These are phyloP conservation scores for Carex littledalei DNA, from an alignment of 176 grass and related monocot genomes.

Conservation along the genomic window DNA sequence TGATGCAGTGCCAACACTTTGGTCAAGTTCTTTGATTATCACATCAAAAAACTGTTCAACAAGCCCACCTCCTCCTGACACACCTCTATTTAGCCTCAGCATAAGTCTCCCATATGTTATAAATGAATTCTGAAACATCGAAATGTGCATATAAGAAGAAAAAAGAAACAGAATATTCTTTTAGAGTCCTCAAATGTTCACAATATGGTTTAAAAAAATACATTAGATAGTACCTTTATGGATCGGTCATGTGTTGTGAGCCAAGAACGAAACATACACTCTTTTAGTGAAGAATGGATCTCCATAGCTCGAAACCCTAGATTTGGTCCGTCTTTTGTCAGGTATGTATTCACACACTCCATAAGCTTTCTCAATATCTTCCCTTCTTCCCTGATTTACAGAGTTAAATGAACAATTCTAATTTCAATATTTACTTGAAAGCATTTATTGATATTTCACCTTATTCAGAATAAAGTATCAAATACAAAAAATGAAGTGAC, in stretches of 20 bases:
- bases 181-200: neutral
- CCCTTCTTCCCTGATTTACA: constrained; percentile 55
- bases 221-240: constrained; percentile 48
- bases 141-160: constrained; percentile 16
- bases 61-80: constrained; percentile 38
- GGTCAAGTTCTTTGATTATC: constrained; percentile 67
- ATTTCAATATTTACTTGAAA: neutral
- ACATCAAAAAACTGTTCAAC: constrained; percentile 72
- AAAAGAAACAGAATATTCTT: constrained; percentile 16
- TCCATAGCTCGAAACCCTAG: constrained; percentile 65
- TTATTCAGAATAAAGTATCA: neutral
- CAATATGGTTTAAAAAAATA: neutral
- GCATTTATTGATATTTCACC: constrained; percentile 12
- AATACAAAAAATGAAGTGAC: constrained; percentile 1
- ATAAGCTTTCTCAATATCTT: constrained; percentile 82
- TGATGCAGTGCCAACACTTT: constrained; percentile 40
- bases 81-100: constrained; percentile 56
- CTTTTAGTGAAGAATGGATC: constrained; percentile 66
- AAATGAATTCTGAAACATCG: constrained; percentile 59
- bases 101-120: constrained; percentile 58
- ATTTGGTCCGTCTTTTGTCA: constrained; percentile 86
- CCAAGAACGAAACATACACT: constrained; percentile 65
- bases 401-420: neutral
- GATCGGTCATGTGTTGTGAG: constrained; percentile 54
- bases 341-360: constrained; percentile 78